Evolutionary conservation across 371 early-diverging fungal species (phyloP).

Genomic region (Entomophthora muscae): DNA sequence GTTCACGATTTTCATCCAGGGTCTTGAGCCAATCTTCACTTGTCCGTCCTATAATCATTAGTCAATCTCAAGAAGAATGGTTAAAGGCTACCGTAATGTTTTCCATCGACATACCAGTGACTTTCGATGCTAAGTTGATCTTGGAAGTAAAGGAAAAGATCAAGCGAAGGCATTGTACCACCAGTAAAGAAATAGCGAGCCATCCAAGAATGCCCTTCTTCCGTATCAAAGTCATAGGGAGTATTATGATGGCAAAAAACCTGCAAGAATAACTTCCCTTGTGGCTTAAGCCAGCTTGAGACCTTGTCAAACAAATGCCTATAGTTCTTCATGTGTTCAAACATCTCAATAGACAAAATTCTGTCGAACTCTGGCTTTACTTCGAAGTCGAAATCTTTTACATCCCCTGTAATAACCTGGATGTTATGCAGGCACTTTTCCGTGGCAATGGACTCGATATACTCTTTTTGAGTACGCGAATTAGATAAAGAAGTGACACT

Average conservation of each 20-base stretch:
- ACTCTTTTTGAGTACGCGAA: constrained; percentile 24
- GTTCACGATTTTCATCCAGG: constrained; percentile 21
- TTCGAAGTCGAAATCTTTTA: constrained; percentile 17
- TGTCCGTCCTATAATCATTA: constrained; percentile 14
- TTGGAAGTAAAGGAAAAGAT: constrained; percentile 33
- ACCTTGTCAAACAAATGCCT: constrained; percentile 22
- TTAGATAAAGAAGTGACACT: constrained; percentile 29
- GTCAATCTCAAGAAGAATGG: background rate
- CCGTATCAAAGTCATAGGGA: constrained; percentile 34
- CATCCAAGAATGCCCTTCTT: constrained; percentile 37
- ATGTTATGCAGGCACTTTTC: constrained; percentile 24
- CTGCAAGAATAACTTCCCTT: constrained; percentile 29
- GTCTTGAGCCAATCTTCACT: constrained; percentile 23
- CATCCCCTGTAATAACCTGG: constrained; percentile 27
- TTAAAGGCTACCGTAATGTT: constrained; percentile 21
- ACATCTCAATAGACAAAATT: constrained; percentile 36
- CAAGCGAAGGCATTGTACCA: constrained; percentile 27
- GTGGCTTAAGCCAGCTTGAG: constrained; percentile 24
- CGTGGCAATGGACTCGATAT: constrained; percentile 20
- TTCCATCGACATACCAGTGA: constrained; percentile 32
- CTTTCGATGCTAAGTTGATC: constrained; percentile 21
- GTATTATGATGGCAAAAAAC: constrained; percentile 25
- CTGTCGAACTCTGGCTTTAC: constrained; percentile 20
- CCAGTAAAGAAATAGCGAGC: constrained; percentile 19
- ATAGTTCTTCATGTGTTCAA: constrained; percentile 47